Evolutionary conservation across 805 yeast genomes (phyloP).

Genomic region (Saturnispora kantuleensis): DNA sequence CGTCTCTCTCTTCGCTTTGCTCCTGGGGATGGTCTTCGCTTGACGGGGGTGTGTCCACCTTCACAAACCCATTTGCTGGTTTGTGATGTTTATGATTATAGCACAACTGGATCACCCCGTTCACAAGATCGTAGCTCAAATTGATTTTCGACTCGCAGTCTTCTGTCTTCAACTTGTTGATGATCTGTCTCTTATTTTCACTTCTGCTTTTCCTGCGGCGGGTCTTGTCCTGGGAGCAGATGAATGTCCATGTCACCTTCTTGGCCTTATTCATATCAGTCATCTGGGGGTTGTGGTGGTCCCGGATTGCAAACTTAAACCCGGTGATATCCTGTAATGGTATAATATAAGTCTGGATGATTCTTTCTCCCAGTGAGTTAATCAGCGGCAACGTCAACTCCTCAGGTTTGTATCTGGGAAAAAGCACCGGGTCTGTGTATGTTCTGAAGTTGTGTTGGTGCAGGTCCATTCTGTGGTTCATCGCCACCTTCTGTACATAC

Average conservation of each 20-base stretch:
- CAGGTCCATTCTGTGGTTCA: conserved; percentile 28
- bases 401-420: conserved; percentile 27
- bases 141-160: conserved; percentile 33
- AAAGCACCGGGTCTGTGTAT: conserved; percentile 22
- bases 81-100: conserved; percentile 33
- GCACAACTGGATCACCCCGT: conserved; percentile 29
- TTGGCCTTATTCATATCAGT: conserved; percentile 26
- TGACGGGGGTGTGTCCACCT: neutral
- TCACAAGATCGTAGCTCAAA: conserved; percentile 29
- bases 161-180: conserved; percentile 33
- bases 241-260: conserved; percentile 34
- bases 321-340: conserved; percentile 35
- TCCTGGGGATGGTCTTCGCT: neutral
- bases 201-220: conserved; percentile 35
- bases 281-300: conserved; percentile 31
- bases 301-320: conserved; percentile 34
- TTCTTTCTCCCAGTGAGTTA: conserved; percentile 26
- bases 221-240: conserved; percentile 35
- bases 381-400: conserved; percentile 27
- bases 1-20: too few species aligned
- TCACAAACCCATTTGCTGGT: conserved; percentile 18
- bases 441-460: conserved; percentile 29
- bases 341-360: conserved; percentile 29
- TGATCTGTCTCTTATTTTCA: conserved; percentile 28
- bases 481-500: conserved; percentile 27